Conservation (phyloP, 345 rosid species). For the Eucalyptus melliodora region DNA sequence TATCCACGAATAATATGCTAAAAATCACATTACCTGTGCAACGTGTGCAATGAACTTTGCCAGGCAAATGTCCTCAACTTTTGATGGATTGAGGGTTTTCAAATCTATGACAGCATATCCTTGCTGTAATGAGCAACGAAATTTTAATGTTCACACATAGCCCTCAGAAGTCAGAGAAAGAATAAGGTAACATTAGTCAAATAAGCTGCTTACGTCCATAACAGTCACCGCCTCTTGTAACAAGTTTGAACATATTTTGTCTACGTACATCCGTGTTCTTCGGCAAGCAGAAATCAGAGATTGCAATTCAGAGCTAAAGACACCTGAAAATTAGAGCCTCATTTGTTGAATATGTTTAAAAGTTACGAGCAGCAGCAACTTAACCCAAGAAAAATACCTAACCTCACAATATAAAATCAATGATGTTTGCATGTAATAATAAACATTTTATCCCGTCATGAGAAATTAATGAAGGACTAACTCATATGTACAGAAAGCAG, state of each 20-base stretch:
- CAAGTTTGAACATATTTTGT: slow-evolving; percentile 38
- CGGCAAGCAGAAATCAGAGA: slow-evolving; percentile 62
- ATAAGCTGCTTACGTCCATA: slow-evolving; percentile 39
- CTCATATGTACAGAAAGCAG: not conserved
- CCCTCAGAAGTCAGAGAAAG: not conserved
- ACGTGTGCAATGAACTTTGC: slow-evolving; percentile 52
- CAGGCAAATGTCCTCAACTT: slow-evolving; percentile 44
- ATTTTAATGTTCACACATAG: not conserved
- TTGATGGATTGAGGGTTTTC: slow-evolving; percentile 42
- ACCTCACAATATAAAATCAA: not conserved
- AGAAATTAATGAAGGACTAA: not conserved
- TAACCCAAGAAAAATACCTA: not conserved
- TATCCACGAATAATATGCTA: not conserved
- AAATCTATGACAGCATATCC: slow-evolving; percentile 74
- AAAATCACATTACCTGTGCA: slow-evolving; percentile 42
- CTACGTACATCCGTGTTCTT: slow-evolving; percentile 52
- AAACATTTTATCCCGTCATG: not conserved
- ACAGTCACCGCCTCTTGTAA: slow-evolving; percentile 39
- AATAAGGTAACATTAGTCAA: not conserved
- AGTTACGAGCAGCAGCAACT: not conserved
- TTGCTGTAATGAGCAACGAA: slow-evolving; percentile 23
- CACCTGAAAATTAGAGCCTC: slow-evolving; percentile 20
- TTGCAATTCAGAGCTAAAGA: slow-evolving; percentile 52
- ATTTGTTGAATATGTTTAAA: not conserved
- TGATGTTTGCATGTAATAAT: not conserved